Conservation (phyloP, 805 yeast species). For the Ogataea glucozyma region DNA sequence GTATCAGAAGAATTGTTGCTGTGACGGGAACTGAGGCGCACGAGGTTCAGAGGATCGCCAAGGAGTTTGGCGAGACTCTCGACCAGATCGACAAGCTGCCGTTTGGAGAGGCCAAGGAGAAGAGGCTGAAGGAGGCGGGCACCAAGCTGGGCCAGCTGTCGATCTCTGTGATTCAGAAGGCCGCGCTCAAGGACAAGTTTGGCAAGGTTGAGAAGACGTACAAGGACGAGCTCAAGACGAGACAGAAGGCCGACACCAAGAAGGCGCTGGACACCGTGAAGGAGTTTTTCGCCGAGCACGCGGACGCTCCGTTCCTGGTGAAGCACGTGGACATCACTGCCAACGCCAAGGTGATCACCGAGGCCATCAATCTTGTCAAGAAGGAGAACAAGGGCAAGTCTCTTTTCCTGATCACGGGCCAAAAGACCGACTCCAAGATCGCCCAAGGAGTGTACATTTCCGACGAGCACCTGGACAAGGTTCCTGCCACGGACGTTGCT, state of each 20-base stretch:
- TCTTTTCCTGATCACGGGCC: conserved; percentile 77
- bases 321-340: conserved; percentile 69
- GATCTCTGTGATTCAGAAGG: conserved; percentile 80
- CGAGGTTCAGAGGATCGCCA: conserved; percentile 84
- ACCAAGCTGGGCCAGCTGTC: conserved; percentile 79
- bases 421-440: conserved; percentile 60
- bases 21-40: conserved; percentile 91
- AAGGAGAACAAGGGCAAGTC: conserved; percentile 72
- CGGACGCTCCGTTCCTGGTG: conserved; percentile 59
- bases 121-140: conserved; percentile 77
- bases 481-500: conserved; percentile 77
- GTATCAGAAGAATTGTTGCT: conserved; percentile 96
- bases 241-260: conserved; percentile 86
- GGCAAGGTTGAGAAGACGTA: conserved; percentile 78
- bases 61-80: conserved; percentile 64
- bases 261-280: conserved; percentile 76
- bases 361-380: conserved; percentile 83
- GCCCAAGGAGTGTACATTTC: conserved; percentile 95
- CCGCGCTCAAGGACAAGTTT: conserved; percentile 71
- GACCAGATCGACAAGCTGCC: conserved; percentile 61
- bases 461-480: conserved; percentile 61
- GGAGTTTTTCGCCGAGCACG: conserved; percentile 59
- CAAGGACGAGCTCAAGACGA: conserved; percentile 83
- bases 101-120: conserved; percentile 78
- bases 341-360: conserved; percentile 92